A percentile compares a stretch with the other conserved stretches of the same genome.
phyloP scores from a whole-genome alignment of 2,329 filamentous ascomycete genomes.

The Aspergillus fijiensis region DNA sequence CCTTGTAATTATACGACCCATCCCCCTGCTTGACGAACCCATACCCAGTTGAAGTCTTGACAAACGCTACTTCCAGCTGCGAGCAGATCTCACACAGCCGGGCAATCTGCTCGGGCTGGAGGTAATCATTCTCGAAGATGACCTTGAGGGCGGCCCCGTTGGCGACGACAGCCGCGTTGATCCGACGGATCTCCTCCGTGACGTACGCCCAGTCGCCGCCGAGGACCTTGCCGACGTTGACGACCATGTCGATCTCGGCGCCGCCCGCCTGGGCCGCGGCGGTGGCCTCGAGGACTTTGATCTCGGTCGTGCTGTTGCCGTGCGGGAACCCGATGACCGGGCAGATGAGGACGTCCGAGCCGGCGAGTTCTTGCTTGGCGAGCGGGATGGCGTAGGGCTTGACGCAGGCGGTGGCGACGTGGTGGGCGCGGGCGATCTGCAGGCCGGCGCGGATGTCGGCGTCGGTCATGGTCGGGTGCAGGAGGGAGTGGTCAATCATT shows the following conservation, averaged over 20 bases:
- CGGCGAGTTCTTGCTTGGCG: constrained; percentile 50
- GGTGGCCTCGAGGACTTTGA: constrained; percentile 56
- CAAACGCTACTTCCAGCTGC: constrained; percentile 52
- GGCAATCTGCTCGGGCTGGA: constrained; percentile 51
- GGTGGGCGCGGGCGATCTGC: constrained; percentile 47
- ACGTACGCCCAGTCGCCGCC: constrained; percentile 60
- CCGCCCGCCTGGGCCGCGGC: constrained; percentile 52
- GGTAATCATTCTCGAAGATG: constrained; percentile 63
- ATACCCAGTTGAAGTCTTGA: constrained; percentile 63
- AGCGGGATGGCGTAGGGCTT: constrained; percentile 58
- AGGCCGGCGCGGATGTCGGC: constrained; percentile 53
- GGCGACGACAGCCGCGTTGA: constrained; percentile 52
- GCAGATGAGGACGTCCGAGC: constrained; percentile 53
- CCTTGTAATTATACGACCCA: constrained; percentile 55
- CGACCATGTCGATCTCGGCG: constrained; percentile 60
- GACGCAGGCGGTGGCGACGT: constrained; percentile 58
- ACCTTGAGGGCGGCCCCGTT: constrained; percentile 55
- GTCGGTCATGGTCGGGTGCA: constrained; percentile 63
- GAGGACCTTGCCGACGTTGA: constrained; percentile 59
- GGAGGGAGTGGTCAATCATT: constrained; percentile 60
- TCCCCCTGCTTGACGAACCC: constrained; percentile 58
- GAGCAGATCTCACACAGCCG: constrained; percentile 58
- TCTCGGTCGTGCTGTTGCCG: constrained; percentile 55
- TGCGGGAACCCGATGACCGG: constrained; percentile 63
- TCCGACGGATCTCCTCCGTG: constrained; percentile 49